These are phyloP conservation scores for Persicaria tinctoria DNA, from an alignment of 148 eudicot species.

Conservation along the genomic window DNA sequence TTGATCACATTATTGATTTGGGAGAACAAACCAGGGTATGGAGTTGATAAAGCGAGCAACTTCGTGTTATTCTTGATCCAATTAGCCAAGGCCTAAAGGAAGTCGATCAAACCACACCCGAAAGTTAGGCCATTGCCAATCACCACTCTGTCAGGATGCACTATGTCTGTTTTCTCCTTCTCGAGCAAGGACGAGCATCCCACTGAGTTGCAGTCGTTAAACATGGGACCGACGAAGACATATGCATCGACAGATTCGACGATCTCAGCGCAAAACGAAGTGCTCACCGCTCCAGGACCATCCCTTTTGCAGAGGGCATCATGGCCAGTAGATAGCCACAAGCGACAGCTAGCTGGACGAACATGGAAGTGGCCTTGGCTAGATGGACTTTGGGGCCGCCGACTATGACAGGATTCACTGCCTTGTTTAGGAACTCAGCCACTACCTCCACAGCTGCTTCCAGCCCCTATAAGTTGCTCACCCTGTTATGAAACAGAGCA, in stretches of 20 bases:
- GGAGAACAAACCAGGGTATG: no score
- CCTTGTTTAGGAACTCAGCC: slow-evolving; percentile 66
- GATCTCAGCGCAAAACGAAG: slow-evolving; percentile 67
- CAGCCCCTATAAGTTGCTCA: slow-evolving; percentile 56
- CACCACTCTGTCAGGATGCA: slow-evolving; percentile 67
- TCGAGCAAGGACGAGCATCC: slow-evolving; percentile 75
- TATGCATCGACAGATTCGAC: slow-evolving; percentile 87
- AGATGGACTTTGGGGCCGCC: slow-evolving; percentile 63
- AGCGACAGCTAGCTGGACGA: slow-evolving; percentile 53
- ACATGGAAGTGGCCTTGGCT: slow-evolving; percentile 46
- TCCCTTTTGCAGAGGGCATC: slow-evolving; percentile 78
- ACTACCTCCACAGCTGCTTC: slow-evolving; percentile 76
- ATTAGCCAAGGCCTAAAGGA: slow-evolving; percentile 51
- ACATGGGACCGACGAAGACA: slow-evolving; percentile 70
- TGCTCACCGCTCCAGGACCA: slow-evolving; percentile 67
- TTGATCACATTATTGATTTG: no score
- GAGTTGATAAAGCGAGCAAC: no score
- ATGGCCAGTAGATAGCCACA: slow-evolving; percentile 51
- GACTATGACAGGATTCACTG: slow-evolving; percentile 80
- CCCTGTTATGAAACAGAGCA: slow-evolving; percentile 21
- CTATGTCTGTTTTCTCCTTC: slow-evolving; percentile 60
- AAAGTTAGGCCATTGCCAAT: slow-evolving; percentile 67
- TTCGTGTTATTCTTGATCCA: slow-evolving; percentile 38
- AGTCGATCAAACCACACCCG: slow-evolving; percentile 73
- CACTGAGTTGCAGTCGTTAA: slow-evolving; percentile 81